Percentiles rank a stretch among this genome's conserved stretches.
Conservation (phyloP, 2,329 filamentous ascomycete species). For the Neodidymelliopsis sp. region DNA sequence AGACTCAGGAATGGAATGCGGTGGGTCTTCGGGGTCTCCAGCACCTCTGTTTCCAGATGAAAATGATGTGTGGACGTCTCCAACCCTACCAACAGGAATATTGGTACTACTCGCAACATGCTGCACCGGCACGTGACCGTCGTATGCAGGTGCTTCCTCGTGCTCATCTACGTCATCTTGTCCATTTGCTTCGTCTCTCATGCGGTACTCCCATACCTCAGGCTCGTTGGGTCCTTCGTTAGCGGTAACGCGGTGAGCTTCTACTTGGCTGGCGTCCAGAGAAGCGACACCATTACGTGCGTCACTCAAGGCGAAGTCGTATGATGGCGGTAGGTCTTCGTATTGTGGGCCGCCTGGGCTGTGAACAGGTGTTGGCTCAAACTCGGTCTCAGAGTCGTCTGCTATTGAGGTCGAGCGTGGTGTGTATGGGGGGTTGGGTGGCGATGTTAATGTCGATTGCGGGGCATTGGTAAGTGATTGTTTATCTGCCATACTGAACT, state of each 20-base stretch:
- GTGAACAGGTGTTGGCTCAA: constrained; percentile 39
- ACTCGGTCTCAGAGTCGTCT: constrained; percentile 44
- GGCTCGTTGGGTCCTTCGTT: constrained; percentile 33
- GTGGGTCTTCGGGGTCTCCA: constrained; percentile 29
- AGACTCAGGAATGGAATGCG: constrained; percentile 34
- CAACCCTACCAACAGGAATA: constrained; percentile 34
- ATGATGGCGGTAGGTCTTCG: constrained; percentile 48
- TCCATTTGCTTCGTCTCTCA: constrained; percentile 28
- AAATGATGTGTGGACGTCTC: background rate
- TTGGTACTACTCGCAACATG: constrained; percentile 28
- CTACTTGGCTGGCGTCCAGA: constrained; percentile 36
- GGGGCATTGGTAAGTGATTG: constrained; percentile 18
- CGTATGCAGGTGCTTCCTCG: constrained; percentile 33
- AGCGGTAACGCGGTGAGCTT: constrained; percentile 34
- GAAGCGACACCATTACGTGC: constrained; percentile 36
- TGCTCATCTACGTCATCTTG: constrained; percentile 20
- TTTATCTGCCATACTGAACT: constrained; percentile 31
- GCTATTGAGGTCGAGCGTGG: constrained; percentile 40
- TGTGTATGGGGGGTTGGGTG: constrained; percentile 31
- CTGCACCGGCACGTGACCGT: constrained; percentile 34
- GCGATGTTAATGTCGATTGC: constrained; percentile 22
- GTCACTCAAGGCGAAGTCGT: constrained; percentile 46
- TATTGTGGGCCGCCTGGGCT: constrained; percentile 45
- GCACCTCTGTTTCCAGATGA: background rate
- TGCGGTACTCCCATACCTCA: constrained; percentile 37